Conservation (phyloP, 306 rosid genomes). For the Prunus davidiana region DNA sequence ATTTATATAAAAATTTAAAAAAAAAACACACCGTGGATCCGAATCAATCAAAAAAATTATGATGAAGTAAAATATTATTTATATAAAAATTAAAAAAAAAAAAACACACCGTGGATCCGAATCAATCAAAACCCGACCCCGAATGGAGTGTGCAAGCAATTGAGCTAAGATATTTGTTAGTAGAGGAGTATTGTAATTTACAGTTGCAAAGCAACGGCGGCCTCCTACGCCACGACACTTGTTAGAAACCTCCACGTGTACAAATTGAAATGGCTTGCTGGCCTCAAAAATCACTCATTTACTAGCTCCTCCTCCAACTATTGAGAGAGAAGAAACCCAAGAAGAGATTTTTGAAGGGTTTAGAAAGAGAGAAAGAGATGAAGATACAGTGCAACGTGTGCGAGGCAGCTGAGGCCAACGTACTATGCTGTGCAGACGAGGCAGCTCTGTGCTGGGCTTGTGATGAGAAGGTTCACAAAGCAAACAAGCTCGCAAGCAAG, state of each 20-base stretch:
- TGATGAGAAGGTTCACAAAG: conserved; percentile 89
- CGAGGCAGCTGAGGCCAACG: conserved; percentile 83
- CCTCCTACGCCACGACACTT: conserved; percentile 61
- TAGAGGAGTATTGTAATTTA: background rate
- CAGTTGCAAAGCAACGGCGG: conserved; percentile 18
- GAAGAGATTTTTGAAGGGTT: conserved; percentile 13
- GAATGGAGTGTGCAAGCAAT: background rate
- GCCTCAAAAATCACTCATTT: conserved; percentile 38
- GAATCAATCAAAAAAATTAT: background rate
- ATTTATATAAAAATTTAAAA: too few species aligned
- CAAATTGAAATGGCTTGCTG: conserved; percentile 15
- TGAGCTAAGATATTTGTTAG: conserved; percentile 1
- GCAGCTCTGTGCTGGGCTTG: conserved; percentile 92
- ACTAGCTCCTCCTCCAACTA: background rate
- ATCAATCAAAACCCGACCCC: background rate
- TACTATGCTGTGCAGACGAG: conserved; percentile 94
- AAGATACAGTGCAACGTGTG: conserved; percentile 98
- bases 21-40: background rate
- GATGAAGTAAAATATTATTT: too few species aligned
- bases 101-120: too few species aligned
- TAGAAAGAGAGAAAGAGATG: conserved; percentile 36
- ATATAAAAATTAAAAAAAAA: background rate
- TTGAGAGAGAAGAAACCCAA: background rate
- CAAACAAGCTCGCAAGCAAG: conserved; percentile 88
- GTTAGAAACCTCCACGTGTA: conserved; percentile 51